Evolutionary conservation across 2,329 filamentous ascomycete species (phyloP).

Genomic region (Fusarium begoniae): DNA sequence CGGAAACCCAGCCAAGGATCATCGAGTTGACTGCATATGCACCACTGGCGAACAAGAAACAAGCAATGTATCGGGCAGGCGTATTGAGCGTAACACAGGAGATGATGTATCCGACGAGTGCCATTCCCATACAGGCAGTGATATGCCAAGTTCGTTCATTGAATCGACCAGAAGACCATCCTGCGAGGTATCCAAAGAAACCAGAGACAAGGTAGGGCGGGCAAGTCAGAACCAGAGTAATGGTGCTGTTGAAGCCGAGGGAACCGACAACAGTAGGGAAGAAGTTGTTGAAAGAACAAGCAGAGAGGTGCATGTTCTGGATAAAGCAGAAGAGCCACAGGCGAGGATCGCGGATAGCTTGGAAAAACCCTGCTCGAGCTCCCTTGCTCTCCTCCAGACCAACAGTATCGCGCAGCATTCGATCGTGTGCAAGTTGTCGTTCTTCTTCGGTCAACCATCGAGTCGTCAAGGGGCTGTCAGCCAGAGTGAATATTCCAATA

Average conservation of each 20-base stretch:
- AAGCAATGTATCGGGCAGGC: constrained; percentile 45
- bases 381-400: constrained; percentile 49
- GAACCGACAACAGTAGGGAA: constrained; percentile 47
- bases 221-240: constrained; percentile 56
- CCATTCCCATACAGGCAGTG: constrained; percentile 49
- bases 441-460: constrained; percentile 48
- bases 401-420: constrained; percentile 48
- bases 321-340: constrained; percentile 48
- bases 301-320: constrained; percentile 50
- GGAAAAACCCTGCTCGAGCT: constrained; percentile 44
- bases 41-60: constrained; percentile 49
- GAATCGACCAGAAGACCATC: constrained; percentile 54
- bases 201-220: constrained; percentile 56
- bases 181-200: constrained; percentile 52
- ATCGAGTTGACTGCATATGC: constrained; percentile 53
- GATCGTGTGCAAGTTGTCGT: constrained; percentile 53
- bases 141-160: constrained; percentile 52
- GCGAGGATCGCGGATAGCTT: constrained; percentile 45
- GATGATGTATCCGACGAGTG: constrained; percentile 52
- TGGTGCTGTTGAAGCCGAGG: constrained; percentile 47
- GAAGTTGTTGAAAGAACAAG: constrained; percentile 46
- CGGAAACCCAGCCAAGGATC: constrained; percentile 54
- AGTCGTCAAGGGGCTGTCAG: constrained; percentile 51
- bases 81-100: constrained; percentile 45
- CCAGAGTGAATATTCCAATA: constrained; percentile 46